These are phyloP conservation scores for Hypoxylon sp. DNA, from an alignment of 2,329 filamentous ascomycete species.

Conservation along the genomic window DNA sequence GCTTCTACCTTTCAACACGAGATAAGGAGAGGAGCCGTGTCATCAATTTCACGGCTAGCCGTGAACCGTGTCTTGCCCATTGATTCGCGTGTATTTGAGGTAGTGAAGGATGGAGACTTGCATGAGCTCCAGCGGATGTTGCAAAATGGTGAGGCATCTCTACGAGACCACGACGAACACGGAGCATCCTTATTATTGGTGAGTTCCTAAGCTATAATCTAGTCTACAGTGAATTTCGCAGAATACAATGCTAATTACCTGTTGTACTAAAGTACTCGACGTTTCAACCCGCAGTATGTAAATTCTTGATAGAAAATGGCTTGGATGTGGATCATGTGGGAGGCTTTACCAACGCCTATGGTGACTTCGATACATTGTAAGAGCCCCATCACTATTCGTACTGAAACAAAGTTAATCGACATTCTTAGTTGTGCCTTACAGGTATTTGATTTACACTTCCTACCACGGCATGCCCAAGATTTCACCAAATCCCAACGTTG, in stretches of 20 bases:
- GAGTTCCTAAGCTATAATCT: neutral
- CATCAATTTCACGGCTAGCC: slow-evolving; percentile 5
- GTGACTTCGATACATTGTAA: neutral
- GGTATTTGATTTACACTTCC: too few species aligned
- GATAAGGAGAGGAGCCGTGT: neutral
- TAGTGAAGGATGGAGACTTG: neutral
- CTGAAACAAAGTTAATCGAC: neutral
- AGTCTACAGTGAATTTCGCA: too few species aligned
- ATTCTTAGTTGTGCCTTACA: neutral
- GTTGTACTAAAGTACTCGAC: neutral
- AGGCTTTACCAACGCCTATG: neutral
- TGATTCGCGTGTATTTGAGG: neutral
- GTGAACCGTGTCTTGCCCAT: neutral
- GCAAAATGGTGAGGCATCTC: neutral
- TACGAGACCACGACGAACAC: slow-evolving; percentile 1
- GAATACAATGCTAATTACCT: neutral
- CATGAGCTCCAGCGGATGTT: slow-evolving; percentile 5
- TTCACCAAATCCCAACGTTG: too few species aligned
- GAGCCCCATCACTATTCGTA: neutral
- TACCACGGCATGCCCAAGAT: too few species aligned
- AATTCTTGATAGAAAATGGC: neutral
- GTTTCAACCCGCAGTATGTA: neutral
- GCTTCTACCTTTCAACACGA: slow-evolving; percentile 8
- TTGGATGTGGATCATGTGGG: neutral
- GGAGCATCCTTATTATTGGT: neutral